phyloP scores from a whole-genome alignment of 2,329 filamentous ascomycete genomes.

The Colletotrichum filicis region DNA sequence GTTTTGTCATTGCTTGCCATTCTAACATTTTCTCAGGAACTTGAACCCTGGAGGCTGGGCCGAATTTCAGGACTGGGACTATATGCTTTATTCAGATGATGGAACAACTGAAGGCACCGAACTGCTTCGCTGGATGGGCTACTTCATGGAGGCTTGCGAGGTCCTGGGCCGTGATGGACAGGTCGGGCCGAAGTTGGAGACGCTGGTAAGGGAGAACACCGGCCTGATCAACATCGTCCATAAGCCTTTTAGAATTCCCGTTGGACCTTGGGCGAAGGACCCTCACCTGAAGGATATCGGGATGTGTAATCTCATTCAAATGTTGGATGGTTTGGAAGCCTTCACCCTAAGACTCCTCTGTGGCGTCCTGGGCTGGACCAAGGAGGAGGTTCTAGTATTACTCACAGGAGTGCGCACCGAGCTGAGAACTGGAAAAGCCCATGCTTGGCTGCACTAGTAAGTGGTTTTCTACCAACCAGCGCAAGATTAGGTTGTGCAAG shows the following conservation, averaged over 20 bases:
- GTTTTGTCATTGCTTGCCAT: not conserved
- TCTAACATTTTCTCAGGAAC: constrained; percentile 51
- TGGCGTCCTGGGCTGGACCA: constrained; percentile 43
- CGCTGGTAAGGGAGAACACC: not conserved
- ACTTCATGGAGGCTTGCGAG: not conserved
- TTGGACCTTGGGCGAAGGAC: too few relatives aligned
- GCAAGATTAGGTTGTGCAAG: too few relatives aligned
- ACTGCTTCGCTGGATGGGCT: constrained; percentile 53
- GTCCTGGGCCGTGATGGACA: not conserved
- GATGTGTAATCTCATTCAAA: constrained; percentile 26
- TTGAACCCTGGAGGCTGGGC: constrained; percentile 65
- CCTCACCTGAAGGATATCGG: constrained; percentile 45
- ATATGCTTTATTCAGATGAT: constrained; percentile 43
- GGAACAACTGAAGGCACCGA: constrained; percentile 50
- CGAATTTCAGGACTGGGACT: constrained; percentile 63
- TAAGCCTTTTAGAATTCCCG: constrained; percentile 51
- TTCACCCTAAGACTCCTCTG: constrained; percentile 44
- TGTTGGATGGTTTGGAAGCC: constrained; percentile 39
- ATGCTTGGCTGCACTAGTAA: constrained; percentile 40
- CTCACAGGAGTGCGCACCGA: constrained; percentile 43
- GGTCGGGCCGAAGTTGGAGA: not conserved
- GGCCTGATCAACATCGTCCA: constrained; percentile 55
- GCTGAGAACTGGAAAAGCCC: constrained; percentile 40
- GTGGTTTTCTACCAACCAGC: not conserved
- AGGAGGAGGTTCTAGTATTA: constrained; percentile 41